Evolutionary conservation across 2,329 filamentous ascomycete species (phyloP).

Genomic region (Leptographium flavum): DNA sequence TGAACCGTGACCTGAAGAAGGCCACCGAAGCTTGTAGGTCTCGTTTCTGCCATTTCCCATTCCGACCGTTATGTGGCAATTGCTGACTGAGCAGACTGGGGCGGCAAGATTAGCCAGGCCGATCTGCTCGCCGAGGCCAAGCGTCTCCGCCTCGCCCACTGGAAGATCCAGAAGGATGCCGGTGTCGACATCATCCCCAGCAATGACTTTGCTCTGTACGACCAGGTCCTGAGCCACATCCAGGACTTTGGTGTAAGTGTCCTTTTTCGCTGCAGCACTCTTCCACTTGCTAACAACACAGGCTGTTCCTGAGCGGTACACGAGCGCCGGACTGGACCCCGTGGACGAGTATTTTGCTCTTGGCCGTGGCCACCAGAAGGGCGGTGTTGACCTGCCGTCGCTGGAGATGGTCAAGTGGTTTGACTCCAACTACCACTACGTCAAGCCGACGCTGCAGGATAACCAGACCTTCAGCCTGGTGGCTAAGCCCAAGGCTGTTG

Average conservation of each 20-base stretch:
- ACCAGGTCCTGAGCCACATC: constrained; percentile 95
- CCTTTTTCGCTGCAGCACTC: background rate
- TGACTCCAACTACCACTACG: constrained; percentile 99
- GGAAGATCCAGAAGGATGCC: constrained; percentile 98
- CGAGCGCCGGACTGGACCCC: constrained; percentile 70
- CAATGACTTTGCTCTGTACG: constrained; percentile 99
- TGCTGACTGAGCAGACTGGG: constrained; percentile 45
- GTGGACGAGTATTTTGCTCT: constrained; percentile 99
- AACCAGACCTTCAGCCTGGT: constrained; percentile 90
- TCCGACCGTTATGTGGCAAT: background rate
- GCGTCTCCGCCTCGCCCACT: constrained; percentile 91
- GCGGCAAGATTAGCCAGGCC: constrained; percentile 79
- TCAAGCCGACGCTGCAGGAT: constrained; percentile 96
- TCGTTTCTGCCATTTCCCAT: background rate
- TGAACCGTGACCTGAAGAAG: constrained; percentile 98
- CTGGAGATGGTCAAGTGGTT: constrained; percentile 99
- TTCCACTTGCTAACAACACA: constrained; percentile 19
- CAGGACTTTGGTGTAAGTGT: constrained; percentile 82
- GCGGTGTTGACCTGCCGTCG: constrained; percentile 78
- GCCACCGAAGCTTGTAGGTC: constrained; percentile 79
- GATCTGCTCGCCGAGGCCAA: constrained; percentile 92
- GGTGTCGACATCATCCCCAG: constrained; percentile 95
- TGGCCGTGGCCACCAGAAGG: constrained; percentile 96
- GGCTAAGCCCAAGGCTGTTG: constrained; percentile 80
- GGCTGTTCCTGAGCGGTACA: constrained; percentile 88